Evolutionary conservation across 768 basidiomycete species (phyloP), one percentile per base, ranked within the genome.

Genomic region (Russula griseocarnosa): DNA sequence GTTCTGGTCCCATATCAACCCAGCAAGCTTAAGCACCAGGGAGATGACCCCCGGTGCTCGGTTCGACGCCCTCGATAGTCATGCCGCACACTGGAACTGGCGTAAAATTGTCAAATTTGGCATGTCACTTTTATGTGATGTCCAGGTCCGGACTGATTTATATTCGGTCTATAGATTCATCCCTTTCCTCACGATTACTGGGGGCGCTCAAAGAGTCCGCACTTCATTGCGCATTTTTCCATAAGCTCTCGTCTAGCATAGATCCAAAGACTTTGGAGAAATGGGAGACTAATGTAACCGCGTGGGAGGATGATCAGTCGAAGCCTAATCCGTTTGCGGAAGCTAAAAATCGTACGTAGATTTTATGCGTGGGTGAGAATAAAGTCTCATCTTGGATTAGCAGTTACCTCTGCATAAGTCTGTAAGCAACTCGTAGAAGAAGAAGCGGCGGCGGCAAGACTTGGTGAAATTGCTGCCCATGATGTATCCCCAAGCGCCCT

Each of bases 1-100:
- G 22, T 55, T 36, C 34, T 55, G 53, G 36, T 22, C 53, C 11
- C 53, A 55, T 55, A 55, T 55, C 1, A 55, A 55, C 18, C 53
- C 36, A 0, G 36, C 22, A 22, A 55, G 53, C 53, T n/a, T 55
- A 24, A 55, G 53, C 14, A 55, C 53, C 10, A 38, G 24, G 14
- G 53, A 55, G 36, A 55, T 55, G 53, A 3, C n/a, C 34, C n/a
- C 36, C 36, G 53, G 53, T 36, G 53, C 53, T 7, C 22, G 22
- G 53, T 38, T 55, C 22, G 22, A 55, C 11, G 14, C 36, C 6
- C 53, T 55, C 7, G 36, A 55, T 55, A 38, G 36, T 13, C 53
- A 55, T 24, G 36, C 53, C 14, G n/a, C 34, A 6, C n/a, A 36
- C 11, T 55, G 53, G 22, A 55, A 55, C 22, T 38, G 53, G 53